Evolutionary conservation across 257 asterid genomes (phyloP).

Genomic region (Mentha longifolia): DNA sequence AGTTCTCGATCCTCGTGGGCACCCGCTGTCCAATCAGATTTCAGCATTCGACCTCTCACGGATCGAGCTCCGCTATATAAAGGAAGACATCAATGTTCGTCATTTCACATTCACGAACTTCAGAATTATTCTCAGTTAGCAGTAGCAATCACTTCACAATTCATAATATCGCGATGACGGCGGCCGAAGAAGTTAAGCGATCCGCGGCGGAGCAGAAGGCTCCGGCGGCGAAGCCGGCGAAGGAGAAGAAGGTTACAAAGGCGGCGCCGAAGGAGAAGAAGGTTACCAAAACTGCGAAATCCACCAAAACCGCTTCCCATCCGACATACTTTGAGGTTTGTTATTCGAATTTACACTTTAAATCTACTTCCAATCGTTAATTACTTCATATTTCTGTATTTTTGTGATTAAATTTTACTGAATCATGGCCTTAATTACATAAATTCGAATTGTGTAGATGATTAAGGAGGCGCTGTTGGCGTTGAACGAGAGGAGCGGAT

Average conservation of each 20-base stretch:
- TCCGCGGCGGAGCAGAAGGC: conserved; percentile 32
- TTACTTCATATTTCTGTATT: neutral
- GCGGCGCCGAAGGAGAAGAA: conserved; percentile 57
- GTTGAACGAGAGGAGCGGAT: conserved; percentile 64
- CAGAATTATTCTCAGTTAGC: too few species aligned
- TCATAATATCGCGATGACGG: conserved; percentile 38
- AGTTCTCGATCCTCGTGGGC: conserved; percentile 35
- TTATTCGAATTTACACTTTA: neutral
- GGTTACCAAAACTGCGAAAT: conserved; percentile 41
- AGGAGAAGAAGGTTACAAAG: conserved; percentile 54
- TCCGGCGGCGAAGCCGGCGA: conserved; percentile 35
- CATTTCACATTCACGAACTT: too few species aligned
- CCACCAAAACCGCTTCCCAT: conserved; percentile 58
- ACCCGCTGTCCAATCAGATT: conserved; percentile 46
- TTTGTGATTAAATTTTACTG: neutral
- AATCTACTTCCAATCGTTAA: neutral
- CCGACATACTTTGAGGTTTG: conserved; percentile 73
- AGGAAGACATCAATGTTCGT: neutral
- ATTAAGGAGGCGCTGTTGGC: conserved; percentile 68
- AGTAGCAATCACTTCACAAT: neutral
- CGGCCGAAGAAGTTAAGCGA: conserved; percentile 42
- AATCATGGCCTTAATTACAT: neutral
- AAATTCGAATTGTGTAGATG: conserved; percentile 47
- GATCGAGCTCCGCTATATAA: conserved; percentile 49
- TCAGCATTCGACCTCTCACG: neutral